Base-by-base conservation (phyloP, 495 filamentous ascomycete genomes). In the Aspergillus cavernicola region DNA sequence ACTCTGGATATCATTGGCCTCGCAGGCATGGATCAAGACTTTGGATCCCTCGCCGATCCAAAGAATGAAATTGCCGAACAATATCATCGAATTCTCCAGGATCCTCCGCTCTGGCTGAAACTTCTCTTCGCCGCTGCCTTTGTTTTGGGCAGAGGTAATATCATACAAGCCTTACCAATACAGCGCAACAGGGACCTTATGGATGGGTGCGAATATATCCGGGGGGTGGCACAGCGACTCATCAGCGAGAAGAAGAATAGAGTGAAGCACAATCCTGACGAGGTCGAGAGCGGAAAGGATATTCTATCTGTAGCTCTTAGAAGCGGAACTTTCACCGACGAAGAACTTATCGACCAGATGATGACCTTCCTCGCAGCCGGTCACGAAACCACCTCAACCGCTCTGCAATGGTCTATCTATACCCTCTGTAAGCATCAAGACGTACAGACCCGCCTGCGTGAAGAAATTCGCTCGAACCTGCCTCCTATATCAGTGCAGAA, bases 351-450 rank as follows among this genome's bases (percentile, higher is more conserved):
- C 35, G 89, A 96, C 64, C 92, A 97, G 64, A 80, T 93, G 65
- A 95, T 96, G 90, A 97, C 92, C 2, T 96, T 97, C 74, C 83
- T 96, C 3, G 87, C 85, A 0, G 92, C 92, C 0, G 92, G 92
- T 15, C 92, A 97, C 65, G 92, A 95, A 73, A 87, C 84, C 7
- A 86, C 84, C 7, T 73, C 84, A 2, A 70, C 79, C 5, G 75
- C 82, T 10, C 66, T 86, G 55, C 75, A 75, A 42, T 87, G 84
- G 84, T 75, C 80, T 6, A 58, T 81, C 15, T 84, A 84, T 52
- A 68, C 77, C 0, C 66, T 86, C 19, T 82, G 76, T 71, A 74
- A 80, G 50, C 69, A 86, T 58, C 80, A 77, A 0, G 70, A 78
- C 5, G 65, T 80, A 1, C 84, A 87, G 56, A 62, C 60, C 33